Conservation (phyloP, 1,284 basidiomycete genomes). For the Malassezia pachydermatis region DNA sequence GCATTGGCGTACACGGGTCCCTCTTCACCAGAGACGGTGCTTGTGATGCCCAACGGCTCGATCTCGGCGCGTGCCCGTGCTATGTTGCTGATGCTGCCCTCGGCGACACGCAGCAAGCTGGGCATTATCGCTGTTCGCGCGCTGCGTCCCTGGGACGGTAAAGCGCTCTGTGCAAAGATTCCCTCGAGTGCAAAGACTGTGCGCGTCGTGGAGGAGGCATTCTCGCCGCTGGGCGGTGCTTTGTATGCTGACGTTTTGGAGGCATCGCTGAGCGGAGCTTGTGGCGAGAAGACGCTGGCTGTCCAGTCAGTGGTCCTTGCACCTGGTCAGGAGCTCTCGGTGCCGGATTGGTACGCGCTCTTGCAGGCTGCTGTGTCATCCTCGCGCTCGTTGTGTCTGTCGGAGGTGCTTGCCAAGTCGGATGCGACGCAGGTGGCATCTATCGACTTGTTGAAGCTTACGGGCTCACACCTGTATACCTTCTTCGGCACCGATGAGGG, state of each 20-base stretch:
- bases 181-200: constrained; percentile 34
- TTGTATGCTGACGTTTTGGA: constrained; percentile 37
- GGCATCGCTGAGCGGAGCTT: constrained; percentile 23
- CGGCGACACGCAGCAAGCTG: constrained; percentile 27
- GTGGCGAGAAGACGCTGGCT: constrained; percentile 18
- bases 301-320: constrained; percentile 30
- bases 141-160: constrained; percentile 36
- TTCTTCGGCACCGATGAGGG: constrained; percentile 42
- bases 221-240: constrained; percentile 20
- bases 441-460: constrained; percentile 27
- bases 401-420: constrained; percentile 23
- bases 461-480: constrained; percentile 30
- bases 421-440: constrained; percentile 9
- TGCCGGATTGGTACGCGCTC: constrained; percentile 29
- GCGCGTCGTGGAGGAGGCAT: constrained; percentile 42
- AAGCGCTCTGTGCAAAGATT: constrained; percentile 29
- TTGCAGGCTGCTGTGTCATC: constrained; percentile 23
- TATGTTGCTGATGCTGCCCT: constrained; percentile 29
- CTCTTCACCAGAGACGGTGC: constrained; percentile 29
- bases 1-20: constrained; percentile 44
- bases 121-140: constrained; percentile 36
- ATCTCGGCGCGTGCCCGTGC: constrained; percentile 35
- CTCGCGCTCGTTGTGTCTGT: constrained; percentile 21
- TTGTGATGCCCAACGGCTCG: constrained; percentile 42
- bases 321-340: constrained; percentile 27